Evolutionary conservation across 305 asterid species (phyloP), one percentile per base, ranked within the genome.

Genomic region (Nicotiana rustica): DNA sequence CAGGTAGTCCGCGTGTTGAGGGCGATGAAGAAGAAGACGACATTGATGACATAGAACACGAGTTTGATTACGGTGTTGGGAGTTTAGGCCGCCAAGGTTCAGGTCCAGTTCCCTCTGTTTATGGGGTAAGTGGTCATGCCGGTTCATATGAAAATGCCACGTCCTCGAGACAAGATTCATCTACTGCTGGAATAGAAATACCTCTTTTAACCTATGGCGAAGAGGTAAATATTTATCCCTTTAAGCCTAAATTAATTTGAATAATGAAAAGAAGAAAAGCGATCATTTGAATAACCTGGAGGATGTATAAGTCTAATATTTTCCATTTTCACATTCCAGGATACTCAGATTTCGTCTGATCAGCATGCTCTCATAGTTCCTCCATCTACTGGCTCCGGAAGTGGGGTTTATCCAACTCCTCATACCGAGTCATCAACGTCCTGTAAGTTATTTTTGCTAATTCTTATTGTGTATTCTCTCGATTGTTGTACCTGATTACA

Each of bases 1-100:
- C 85, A 95, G 99, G 99, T 85, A 91, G 94, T 85, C 92, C 97
- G 49, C 91, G 97, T 84, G 99, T 95, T 35, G 97, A 93, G 84
- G 99, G 97, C 75, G 99, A 95, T 79, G 99, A 95, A 87, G 99
- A 95, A 86, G 99, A 95, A 85, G 97, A 95, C 69, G 92, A 69
- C 38, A 21, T 68, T 4, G 99, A 95, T 86, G 99, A 95, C 86
- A 85, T 93, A 88, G 99, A 93, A 76, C 88, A 91, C 10, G 99
- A 95, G 87, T 93, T 95, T 69, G 93, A 89, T 87, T 93, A 90
- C 81, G 90, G 83, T 52, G 49, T 69, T 57, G 93, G 89, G 81
- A 85, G 80, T 77, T 84, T 84, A 17, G 87, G 86, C 69, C 83
- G 61, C 15, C 88, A 81, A 41, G 82, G 77, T 68, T 76, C 84